Percentiles rank a stretch among this genome's conserved stretches.
Evolutionary conservation across 1,284 basidiomycete species (phyloP).

Genomic region (Malassezia sympodialis): DNA sequence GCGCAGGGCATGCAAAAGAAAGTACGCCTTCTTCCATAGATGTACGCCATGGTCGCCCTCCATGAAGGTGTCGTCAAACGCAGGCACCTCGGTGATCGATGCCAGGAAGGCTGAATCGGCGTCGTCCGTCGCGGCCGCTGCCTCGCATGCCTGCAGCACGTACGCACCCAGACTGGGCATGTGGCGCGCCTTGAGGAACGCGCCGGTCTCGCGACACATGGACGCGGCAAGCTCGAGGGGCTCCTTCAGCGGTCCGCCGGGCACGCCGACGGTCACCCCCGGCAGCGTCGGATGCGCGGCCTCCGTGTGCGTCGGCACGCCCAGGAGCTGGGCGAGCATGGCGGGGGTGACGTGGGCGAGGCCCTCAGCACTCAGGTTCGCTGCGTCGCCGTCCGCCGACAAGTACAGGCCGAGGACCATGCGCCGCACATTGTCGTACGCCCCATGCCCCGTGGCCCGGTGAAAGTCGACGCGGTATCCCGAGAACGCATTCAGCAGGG

Average conservation of each 20-base stretch:
- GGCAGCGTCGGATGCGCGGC: slow-evolving; percentile 60
- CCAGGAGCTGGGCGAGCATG: slow-evolving; percentile 25
- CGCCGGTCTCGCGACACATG: slow-evolving; percentile 64
- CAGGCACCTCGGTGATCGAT: slow-evolving; percentile 19
- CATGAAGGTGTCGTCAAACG: slow-evolving; percentile 31
- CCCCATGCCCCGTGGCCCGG: slow-evolving; percentile 25
- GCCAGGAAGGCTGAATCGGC: slow-evolving; percentile 9
- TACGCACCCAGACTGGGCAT: slow-evolving; percentile 65
- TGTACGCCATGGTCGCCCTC: slow-evolving; percentile 53
- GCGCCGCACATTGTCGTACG: slow-evolving; percentile 33
- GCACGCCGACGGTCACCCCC: slow-evolving; percentile 63
- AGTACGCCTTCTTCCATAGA: slow-evolving; percentile 77
- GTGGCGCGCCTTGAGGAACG: slow-evolving; percentile 56
- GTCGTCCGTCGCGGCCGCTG: slow-evolving; percentile 49
- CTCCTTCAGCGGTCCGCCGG: slow-evolving; percentile 62
- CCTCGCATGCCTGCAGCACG: slow-evolving; percentile 59
- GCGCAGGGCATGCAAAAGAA: slow-evolving; percentile 63
- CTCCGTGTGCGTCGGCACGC: slow-evolving; percentile 53
- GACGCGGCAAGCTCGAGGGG: slow-evolving; percentile 60
- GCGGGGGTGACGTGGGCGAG: slow-evolving; percentile 19
- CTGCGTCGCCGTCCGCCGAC: slow-evolving; percentile 15
- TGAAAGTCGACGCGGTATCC: slow-evolving; percentile 37
- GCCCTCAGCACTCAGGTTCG: slow-evolving; percentile 19
- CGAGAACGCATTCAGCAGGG: slow-evolving; percentile 35
- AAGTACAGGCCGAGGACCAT: slow-evolving; percentile 36